Evolutionary conservation across 805 yeast genomes (phyloP).

Genomic region (Candida parachauliodes): DNA sequence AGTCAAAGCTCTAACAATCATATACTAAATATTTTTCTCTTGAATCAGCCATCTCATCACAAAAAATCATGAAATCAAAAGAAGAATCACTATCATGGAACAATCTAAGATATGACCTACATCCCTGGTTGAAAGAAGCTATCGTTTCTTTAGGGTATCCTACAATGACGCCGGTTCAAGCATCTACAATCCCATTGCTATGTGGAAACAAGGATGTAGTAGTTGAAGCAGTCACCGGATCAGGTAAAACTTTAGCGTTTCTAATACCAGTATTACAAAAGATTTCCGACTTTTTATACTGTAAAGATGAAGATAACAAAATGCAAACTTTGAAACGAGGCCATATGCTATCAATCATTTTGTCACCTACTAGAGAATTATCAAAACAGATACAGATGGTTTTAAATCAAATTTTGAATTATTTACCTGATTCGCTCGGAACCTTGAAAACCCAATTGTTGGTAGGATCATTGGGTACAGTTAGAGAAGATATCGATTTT

Average conservation of each 20-base stretch:
- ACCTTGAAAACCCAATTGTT: slow-evolving; percentile 55
- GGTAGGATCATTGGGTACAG: slow-evolving; percentile 60
- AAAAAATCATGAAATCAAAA: slow-evolving; percentile 15
- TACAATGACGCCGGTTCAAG: slow-evolving; percentile 95
- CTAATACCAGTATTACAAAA: slow-evolving; percentile 78
- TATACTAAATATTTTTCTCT: slow-evolving; percentile 3
- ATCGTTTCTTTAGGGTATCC: slow-evolving; percentile 70
- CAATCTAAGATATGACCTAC: slow-evolving; percentile 46
- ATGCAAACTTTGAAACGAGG: slow-evolving; percentile 49
- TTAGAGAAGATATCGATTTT: slow-evolving; percentile 66
- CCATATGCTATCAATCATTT: slow-evolving; percentile 64
- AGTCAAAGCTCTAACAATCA: not conserved
- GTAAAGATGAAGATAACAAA: slow-evolving; percentile 17
- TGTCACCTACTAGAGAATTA: slow-evolving; percentile 72
- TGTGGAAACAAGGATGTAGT: slow-evolving; percentile 87
- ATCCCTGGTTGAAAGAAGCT: slow-evolving; percentile 73
- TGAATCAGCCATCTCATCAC: slow-evolving; percentile 7
- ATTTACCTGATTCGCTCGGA: slow-evolving; percentile 46
- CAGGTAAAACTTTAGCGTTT: slow-evolving; percentile 96
- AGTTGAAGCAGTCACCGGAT: slow-evolving; percentile 96
- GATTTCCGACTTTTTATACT: slow-evolving; percentile 34
- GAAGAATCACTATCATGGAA: slow-evolving; percentile 59
- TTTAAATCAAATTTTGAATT: slow-evolving; percentile 53
- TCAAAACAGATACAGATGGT: slow-evolving; percentile 73
- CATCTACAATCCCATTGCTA: slow-evolving; percentile 85